Evolutionary conservation across 441 rosid genomes (phyloP).

Genomic region (Hura crepitans): DNA sequence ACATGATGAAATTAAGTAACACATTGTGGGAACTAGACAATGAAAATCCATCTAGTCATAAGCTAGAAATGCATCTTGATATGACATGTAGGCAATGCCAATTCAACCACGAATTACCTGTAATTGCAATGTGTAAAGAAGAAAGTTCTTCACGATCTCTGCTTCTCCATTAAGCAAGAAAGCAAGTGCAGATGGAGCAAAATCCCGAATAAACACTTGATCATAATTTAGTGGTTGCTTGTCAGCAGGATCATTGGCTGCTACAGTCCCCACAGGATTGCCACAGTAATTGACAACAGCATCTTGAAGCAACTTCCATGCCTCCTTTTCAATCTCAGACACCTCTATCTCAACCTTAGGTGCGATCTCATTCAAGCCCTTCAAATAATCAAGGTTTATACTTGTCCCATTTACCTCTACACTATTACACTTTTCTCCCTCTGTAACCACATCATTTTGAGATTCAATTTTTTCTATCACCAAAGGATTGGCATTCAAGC

Average conservation of each 20-base stretch:
- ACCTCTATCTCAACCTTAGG: slow-evolving; percentile 42
- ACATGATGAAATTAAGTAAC: not conserved
- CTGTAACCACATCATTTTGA: slow-evolving; percentile 27
- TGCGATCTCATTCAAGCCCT: slow-evolving; percentile 42
- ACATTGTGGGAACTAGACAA: not conserved
- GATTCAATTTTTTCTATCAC: slow-evolving; percentile 46
- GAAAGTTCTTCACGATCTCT: slow-evolving; percentile 82
- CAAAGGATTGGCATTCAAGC: slow-evolving; percentile 60
- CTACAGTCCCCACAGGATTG: slow-evolving; percentile 77
- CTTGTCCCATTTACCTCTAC: slow-evolving; percentile 33
- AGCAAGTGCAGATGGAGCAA: slow-evolving; percentile 82
- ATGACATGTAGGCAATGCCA: not conserved
- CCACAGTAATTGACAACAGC: slow-evolving; percentile 70
- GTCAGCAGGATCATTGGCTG: slow-evolving; percentile 72
- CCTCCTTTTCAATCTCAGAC: slow-evolving; percentile 63
- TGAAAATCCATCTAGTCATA: not conserved
- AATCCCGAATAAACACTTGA: slow-evolving; percentile 92
- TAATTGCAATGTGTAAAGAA: slow-evolving; percentile 80
- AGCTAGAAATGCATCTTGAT: not conserved
- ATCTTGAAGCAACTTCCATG: slow-evolving; percentile 68
- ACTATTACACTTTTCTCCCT: slow-evolving; percentile 34
- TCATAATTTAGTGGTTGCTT: slow-evolving; percentile 75
- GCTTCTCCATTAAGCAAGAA: slow-evolving; percentile 82
- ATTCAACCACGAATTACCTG: slow-evolving; percentile 49
- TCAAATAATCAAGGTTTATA: slow-evolving; percentile 39